Base-by-base conservation (phyloP, 768 basidiomycete species). In the Amanita jacksonii region DNA sequence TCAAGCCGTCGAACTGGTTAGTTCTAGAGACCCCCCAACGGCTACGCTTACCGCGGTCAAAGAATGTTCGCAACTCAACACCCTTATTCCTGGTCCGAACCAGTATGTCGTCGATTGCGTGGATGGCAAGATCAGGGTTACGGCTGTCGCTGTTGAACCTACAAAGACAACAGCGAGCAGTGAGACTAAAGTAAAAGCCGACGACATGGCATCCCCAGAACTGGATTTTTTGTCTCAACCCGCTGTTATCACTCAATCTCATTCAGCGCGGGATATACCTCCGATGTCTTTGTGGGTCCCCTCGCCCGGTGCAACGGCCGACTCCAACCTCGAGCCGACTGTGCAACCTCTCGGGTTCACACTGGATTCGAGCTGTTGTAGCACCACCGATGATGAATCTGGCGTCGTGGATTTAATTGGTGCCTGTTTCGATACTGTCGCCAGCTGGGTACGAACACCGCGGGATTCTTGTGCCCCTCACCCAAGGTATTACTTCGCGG, bases 401-500 rank as follows among this genome's bases (percentile, higher is more conserved):
- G 43, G 38, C 22, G 22, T 34, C 13, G 20, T 27, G 13, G 43
- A 20, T 15, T 13, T 45, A 12, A 20, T n/a, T 35, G 24, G 41
- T 31, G 10, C 9, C 9, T n/a, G 25, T n/a, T 8, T 25, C n/a
- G 35, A 38, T n/a, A 36, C 34, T 22, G 43, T 44, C 18, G 43
- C 24, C 10, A 44, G 15, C 12, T 45, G 43, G 43, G 36, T 19
- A 27, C 36, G 13, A n/a, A 27, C 24, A 8, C 10, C 43, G 24
- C 24, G 43, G n/a, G 34, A 37, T 16, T 9, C 13, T 28, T 23
- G 15, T 8, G 25, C 25, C 22, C 38, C 32, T 4, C 59, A 60
- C 36, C 48, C 55, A 23, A 50, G 50, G 15, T 61, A 55, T 40
- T 56, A 38, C 37, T 55, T 53, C 44, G 20, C 27, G 1, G 59